Percentiles rank a stretch among this genome's conserved stretches.
Conservation (phyloP, 805 yeast species). For the Pichia cephalocereana region DNA sequence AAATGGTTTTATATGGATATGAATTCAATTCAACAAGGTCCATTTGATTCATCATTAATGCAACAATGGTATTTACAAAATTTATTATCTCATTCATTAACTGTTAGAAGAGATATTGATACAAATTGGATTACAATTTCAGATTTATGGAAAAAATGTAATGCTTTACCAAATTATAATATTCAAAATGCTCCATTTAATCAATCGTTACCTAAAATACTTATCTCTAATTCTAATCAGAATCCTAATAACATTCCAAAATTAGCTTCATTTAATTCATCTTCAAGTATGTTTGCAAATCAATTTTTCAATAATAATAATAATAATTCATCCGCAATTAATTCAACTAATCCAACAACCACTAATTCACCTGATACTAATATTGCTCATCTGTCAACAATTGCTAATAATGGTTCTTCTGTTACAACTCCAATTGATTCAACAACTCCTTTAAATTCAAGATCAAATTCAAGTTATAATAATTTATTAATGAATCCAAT, state of each 20-base stretch:
- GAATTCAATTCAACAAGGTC: constrained; percentile 66
- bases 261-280: constrained; percentile 8
- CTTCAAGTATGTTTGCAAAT: constrained; percentile 11
- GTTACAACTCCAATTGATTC: background rate
- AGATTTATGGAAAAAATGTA: constrained; percentile 29
- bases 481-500: background rate
- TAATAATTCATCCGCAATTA: background rate
- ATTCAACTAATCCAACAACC: background rate
- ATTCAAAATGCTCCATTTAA: constrained; percentile 2
- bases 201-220: background rate
- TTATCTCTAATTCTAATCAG: background rate
- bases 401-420: background rate
- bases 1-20: constrained; percentile 70
- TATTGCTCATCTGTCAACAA: background rate
- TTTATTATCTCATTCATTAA: constrained; percentile 46
- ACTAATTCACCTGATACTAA: background rate
- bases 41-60: constrained; percentile 67
- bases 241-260: background rate
- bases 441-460: constrained; percentile 3
- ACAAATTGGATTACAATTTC: constrained; percentile 39
- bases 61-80: constrained; percentile 64
- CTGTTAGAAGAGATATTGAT: constrained; percentile 53
- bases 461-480: constrained; percentile 5
- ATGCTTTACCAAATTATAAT: background rate
- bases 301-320: background rate